These are phyloP conservation scores for Murraya koenigii DNA, from an alignment of 345 rosid species.

Conservation along the genomic window DNA sequence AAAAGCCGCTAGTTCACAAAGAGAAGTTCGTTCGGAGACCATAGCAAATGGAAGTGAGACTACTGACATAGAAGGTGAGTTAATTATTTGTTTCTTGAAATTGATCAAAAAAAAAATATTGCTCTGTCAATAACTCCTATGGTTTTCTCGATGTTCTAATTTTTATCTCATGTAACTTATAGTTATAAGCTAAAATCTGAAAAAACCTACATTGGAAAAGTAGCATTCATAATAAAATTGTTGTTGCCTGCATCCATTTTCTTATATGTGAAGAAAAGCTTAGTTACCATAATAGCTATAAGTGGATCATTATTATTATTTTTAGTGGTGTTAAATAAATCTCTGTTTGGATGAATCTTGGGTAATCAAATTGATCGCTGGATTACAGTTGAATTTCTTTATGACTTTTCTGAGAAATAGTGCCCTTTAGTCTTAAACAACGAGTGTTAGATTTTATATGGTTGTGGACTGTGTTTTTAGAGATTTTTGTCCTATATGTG, in stretches of 20 bases:
- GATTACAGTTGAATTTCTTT: not conserved
- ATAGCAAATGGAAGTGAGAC: constrained; percentile 27
- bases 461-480: not conserved
- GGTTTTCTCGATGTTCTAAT: constrained; percentile 7
- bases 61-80: constrained; percentile 65
- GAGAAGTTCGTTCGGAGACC: constrained; percentile 30
- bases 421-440: not conserved
- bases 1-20: constrained; percentile 18
- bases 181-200: not conserved
- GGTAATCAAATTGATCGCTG: not conserved
- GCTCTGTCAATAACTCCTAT: not conserved
- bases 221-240: not conserved
- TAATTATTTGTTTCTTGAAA: constrained; percentile 10
- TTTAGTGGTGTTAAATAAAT: not conserved
- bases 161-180: not conserved
- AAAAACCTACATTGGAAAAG: not conserved
- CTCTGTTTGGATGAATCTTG: not conserved
- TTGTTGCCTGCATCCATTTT: not conserved
- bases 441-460: not conserved
- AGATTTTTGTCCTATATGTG: not conserved
- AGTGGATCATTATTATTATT: not conserved
- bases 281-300: not conserved
- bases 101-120: not conserved
- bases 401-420: not conserved
- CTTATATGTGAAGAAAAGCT: not conserved